phyloP scores from a whole-genome alignment of 208 protist genomes.

The Balamuthia mandrillaris region DNA sequence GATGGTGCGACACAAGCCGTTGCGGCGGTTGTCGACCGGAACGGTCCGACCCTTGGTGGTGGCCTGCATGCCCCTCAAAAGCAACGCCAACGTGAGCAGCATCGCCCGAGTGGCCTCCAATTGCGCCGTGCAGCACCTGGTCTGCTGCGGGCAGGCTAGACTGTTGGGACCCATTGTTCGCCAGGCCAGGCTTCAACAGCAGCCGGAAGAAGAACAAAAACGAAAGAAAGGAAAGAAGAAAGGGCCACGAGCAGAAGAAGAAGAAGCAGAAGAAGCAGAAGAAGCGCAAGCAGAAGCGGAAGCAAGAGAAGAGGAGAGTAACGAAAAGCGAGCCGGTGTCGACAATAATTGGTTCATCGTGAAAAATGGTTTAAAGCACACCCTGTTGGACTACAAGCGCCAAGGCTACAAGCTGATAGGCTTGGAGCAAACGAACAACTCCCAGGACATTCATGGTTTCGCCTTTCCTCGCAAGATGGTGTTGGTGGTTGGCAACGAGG shows the following conservation, averaged over 20 bases:
- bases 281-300: not conserved
- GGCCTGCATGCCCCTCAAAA: not conserved
- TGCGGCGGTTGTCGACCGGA: not conserved
- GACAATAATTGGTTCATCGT: no score
- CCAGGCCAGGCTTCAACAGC: not conserved
- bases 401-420: not conserved
- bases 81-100: not conserved
- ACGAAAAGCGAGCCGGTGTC: no score
- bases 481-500: not conserved
- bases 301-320: not conserved
- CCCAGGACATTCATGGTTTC: not conserved
- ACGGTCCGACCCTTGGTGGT: not conserved
- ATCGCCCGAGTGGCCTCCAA: not conserved
- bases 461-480: not conserved
- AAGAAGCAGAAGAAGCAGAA: not conserved
- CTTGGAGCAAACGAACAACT: not conserved
- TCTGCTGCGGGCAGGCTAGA: not conserved
- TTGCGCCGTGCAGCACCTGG: not conserved
- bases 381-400: no score
- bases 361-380: no score
- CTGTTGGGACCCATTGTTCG: not conserved
- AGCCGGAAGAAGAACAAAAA: no score
- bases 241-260: not conserved
- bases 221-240: no score
- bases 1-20: slow-evolving; percentile 1